Evolutionary conservation across 75 land plant species (phyloP), one percentile per base, ranked within the genome.

Genomic region (Cunninghamia lanceolata): DNA sequence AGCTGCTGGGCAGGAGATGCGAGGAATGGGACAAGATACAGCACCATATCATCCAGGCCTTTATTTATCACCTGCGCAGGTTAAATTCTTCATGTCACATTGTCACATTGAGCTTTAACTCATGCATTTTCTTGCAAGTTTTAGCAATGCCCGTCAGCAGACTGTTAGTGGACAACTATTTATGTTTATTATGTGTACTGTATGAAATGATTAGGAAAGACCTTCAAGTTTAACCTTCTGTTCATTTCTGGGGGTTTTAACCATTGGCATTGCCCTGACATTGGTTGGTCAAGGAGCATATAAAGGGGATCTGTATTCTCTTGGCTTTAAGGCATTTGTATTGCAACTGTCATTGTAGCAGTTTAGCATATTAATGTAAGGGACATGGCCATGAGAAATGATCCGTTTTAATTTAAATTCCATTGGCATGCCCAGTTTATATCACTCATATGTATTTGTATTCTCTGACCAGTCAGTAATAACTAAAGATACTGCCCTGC

Each of bases 31-130:
- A 77, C 98, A 94, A 87, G 99, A 97, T 71, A 85, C 94, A 45
- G 89, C 94, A 17, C 84, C 93, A 17, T 96, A 95, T 84, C 95
- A 94, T 83, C 99, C 99, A n/a, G 99, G 98, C 38, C 95, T 95
- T 34, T 94, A 94, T 85, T 87, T 97, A 85, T 93, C 98, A n/a
- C 86, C 93, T 56, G 85, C 93, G 56, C 99, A 97, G 97, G 99
- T 90, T 25, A 83, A 35, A 14, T 80, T 80, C n/a, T 80, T 80
- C 42, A 43, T 80, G n/a, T 80, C n/a, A n/a, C n/a, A n/a, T n/a
- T 32, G 0, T 11, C n/a, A n/a, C n/a, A n/a, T 25, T 45, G 82
- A 40, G 47, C 45, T 80, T 45, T 40, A 40, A 82, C 32, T 16
- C 32, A 10, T 82, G 17, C n/a, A 40, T 19, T 85, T 47, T 52